These are phyloP conservation scores for Corinectria fuckeliana DNA, from an alignment of 2,329 filamentous ascomycete species.

Conservation along the genomic window DNA sequence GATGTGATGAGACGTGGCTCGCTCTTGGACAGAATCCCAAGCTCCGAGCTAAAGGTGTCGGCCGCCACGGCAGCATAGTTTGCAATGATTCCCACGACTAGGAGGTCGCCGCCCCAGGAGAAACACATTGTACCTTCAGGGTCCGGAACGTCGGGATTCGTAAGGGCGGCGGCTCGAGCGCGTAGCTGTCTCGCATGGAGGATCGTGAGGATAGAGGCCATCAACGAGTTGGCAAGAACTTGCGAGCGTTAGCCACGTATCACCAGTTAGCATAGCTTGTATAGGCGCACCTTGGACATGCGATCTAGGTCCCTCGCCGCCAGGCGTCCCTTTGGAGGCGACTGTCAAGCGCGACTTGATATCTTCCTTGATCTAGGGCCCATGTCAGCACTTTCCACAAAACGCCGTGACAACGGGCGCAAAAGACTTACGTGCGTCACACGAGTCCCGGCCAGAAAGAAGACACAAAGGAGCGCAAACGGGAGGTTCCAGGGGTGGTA, in stretches of 20 bases:
- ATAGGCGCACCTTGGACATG: conserved; percentile 72
- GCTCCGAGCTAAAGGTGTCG: conserved; percentile 94
- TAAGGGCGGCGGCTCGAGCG: conserved; percentile 51
- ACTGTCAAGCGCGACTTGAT: conserved; percentile 84
- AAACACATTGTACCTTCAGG: conserved; percentile 59
- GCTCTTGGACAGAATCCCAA: conserved; percentile 83
- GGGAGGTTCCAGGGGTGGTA: conserved; percentile 94
- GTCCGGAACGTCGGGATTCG: conserved; percentile 40
- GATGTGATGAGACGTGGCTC: conserved; percentile 87
- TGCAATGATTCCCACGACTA: conserved; percentile 70
- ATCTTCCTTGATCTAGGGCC: conserved; percentile 78
- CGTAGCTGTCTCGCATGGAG: conserved; percentile 67
- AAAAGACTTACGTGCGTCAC: conserved; percentile 74
- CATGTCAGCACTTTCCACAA: conserved; percentile 21
- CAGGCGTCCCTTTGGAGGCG: conserved; percentile 72
- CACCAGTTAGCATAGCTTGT: not conserved
- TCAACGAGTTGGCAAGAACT: conserved; percentile 86
- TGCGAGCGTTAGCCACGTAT: conserved; percentile 8
- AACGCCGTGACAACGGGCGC: not conserved
- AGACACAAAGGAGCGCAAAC: conserved; percentile 81
- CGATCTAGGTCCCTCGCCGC: conserved; percentile 82
- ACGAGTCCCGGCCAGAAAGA: conserved; percentile 84
- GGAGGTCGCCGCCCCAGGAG: conserved; percentile 66
- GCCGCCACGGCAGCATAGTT: conserved; percentile 93
- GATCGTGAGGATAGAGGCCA: conserved; percentile 70